Conservation (phyloP, 2,329 filamentous ascomycete genomes). For the Ceratocystis alfenasii region DNA sequence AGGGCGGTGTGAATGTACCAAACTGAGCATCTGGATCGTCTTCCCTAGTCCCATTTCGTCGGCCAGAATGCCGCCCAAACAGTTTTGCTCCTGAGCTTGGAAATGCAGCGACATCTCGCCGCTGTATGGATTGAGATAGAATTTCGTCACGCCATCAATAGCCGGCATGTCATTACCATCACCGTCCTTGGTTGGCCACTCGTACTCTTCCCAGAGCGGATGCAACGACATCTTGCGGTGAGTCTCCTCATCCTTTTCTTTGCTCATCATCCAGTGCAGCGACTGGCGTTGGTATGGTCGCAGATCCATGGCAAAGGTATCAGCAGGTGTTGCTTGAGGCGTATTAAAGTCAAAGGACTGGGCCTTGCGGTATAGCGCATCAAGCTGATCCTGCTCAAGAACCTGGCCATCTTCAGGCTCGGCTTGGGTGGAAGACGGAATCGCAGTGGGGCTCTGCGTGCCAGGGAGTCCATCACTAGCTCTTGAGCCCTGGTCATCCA, state of each 20-base stretch:
- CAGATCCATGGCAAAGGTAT: slow-evolving; percentile 69
- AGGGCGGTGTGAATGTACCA: slow-evolving; percentile 68
- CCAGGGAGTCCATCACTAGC: slow-evolving; percentile 26
- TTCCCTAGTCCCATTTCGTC: slow-evolving; percentile 98
- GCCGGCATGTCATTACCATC: slow-evolving; percentile 63
- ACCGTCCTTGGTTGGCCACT: slow-evolving; percentile 76
- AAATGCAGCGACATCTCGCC: slow-evolving; percentile 88
- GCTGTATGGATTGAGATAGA: slow-evolving; percentile 96
- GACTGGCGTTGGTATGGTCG: slow-evolving; percentile 94
- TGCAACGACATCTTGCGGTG: slow-evolving; percentile 77
- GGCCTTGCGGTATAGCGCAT: slow-evolving; percentile 86
- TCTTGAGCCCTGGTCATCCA: slow-evolving; percentile 52
- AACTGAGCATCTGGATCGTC: slow-evolving; percentile 94
- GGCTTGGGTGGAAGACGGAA: not conserved
- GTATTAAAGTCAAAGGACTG: slow-evolving; percentile 94
- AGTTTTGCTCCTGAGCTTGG: slow-evolving; percentile 86
- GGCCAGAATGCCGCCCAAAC: slow-evolving; percentile 80
- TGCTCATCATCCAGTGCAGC: slow-evolving; percentile 88
- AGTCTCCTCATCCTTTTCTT: slow-evolving; percentile 69
- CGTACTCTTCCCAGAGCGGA: slow-evolving; percentile 92
- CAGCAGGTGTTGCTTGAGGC: slow-evolving; percentile 69
- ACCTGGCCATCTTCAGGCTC: slow-evolving; percentile 59
- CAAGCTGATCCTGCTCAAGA: slow-evolving; percentile 88
- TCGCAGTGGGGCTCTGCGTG: not conserved
- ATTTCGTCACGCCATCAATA: slow-evolving; percentile 53